phyloP scores from a whole-genome alignment of 108 stramenopile genomes.

The Seminavis robusta region DNA sequence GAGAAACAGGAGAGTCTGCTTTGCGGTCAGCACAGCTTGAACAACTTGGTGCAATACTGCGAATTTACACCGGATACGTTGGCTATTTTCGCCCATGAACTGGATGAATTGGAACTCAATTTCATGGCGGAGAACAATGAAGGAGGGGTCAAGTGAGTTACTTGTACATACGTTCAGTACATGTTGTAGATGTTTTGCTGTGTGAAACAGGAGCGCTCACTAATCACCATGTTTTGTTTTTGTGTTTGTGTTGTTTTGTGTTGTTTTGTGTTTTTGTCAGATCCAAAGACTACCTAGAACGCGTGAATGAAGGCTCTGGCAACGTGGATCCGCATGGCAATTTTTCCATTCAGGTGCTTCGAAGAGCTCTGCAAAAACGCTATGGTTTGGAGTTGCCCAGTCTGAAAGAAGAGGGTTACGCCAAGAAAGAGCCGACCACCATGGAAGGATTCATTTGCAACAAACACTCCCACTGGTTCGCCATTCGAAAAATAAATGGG shows the following conservation, averaged over 20 bases:
- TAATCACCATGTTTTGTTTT: background rate
- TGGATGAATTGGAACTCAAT: conserved; percentile 80
- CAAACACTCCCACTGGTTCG: conserved; percentile 80
- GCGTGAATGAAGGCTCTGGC: conserved; percentile 61
- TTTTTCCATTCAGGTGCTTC: conserved; percentile 81
- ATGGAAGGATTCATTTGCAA: conserved; percentile 81
- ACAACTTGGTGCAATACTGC: conserved; percentile 81
- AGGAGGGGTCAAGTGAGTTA: conserved; percentile 33
- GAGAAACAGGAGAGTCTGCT: conserved; percentile 83
- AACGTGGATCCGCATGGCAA: conserved; percentile 82
- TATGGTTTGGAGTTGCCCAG: conserved; percentile 48
- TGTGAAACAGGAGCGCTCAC: background rate
- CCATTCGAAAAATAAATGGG: conserved; percentile 79
- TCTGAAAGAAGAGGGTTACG: conserved; percentile 39
- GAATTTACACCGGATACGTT: conserved; percentile 64
- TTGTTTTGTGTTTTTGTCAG: conserved; percentile 3
- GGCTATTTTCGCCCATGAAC: conserved; percentile 73
- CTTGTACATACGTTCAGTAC: background rate
- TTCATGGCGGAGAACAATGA: conserved; percentile 79
- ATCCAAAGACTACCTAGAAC: conserved; percentile 68
- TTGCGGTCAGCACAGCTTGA: conserved; percentile 92
- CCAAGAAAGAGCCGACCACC: conserved; percentile 48
- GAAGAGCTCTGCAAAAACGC: conserved; percentile 45
- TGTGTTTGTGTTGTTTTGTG: background rate
- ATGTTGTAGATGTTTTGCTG: background rate